Base-by-base conservation (phyloP, 108 stramenopile species). In the Epipyxis sp. region DNA sequence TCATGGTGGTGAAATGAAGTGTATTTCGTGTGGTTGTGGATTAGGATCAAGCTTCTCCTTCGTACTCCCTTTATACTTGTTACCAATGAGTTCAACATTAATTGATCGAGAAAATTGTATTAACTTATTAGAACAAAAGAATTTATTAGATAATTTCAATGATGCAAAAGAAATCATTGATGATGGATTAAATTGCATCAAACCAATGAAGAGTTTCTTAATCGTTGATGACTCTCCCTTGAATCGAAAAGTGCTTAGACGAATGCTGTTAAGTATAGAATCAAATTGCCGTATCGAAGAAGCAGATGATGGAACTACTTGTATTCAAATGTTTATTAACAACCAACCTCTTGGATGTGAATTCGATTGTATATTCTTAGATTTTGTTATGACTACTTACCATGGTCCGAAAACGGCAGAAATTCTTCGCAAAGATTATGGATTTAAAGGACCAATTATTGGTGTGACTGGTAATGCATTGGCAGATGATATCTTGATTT, bases 1-100 rank as follows among this genome's bases (percentile, higher is more conserved):
- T 59, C 91, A 91, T 62, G 44, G 69, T 10, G 91, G 91, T 10
- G 43, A 16, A 3, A 6, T 74, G 6, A 10, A 6, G 3, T 37
- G 10, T 37, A 35, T 27, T 54, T 74, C 71, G 27, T 37, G 43
- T 6, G 71, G 71, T 54, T 6, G 13, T 3, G 71, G 34, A 6
- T 42, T 42, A 6, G 71, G 71, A 3, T 46, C 32, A 6, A 74
- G 42, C 6, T 74, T 74, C 34, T 43, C 71, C 43, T 13, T 74
- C 27, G 71, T 13, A 27, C 32, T 74, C 6, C 25, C 71, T 54
- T 37, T 27, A 37, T 34, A 32, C 34, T 10, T 3, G 6, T 13
- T 65, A 6, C 30, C 27, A 10, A 32, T 6, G 35, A 37, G 6
- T 10, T 32, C 20, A 6, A 32, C 20, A 65, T 32, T 37, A 74